Percentiles rank a stretch among this genome's conserved stretches.
phyloP scores from a whole-genome alignment of 163 green algal genomes.

The Coccomyxa subellipsoidea region DNA sequence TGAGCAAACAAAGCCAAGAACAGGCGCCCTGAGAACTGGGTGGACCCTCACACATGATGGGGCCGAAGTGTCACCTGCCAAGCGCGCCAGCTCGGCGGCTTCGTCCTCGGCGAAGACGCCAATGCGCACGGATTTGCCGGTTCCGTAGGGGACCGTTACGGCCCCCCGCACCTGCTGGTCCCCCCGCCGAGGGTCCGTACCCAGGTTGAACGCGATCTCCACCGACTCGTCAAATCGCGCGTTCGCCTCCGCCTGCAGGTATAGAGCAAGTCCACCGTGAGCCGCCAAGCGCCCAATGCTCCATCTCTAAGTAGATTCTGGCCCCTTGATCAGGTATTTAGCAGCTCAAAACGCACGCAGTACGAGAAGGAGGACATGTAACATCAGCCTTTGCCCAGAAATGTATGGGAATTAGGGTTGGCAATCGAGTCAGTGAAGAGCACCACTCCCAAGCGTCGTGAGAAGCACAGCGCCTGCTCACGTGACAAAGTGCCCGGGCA shows the following conservation, averaged over 20 bases:
- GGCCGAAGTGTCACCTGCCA: neutral
- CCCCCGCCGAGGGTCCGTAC: conserved; percentile 62
- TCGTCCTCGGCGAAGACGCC: conserved; percentile 75
- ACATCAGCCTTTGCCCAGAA: too few species aligned
- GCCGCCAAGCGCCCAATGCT: neutral
- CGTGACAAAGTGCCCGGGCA: too few species aligned
- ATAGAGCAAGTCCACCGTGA: neutral
- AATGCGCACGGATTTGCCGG: conserved; percentile 64
- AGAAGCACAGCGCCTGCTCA: too few species aligned
- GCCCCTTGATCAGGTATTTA: neutral
- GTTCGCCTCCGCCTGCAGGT: conserved; percentile 20
- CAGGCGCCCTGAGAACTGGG: neutral
- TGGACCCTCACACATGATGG: neutral
- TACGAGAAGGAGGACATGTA: too few species aligned
- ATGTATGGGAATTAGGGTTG: too few species aligned
- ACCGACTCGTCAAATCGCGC: conserved; percentile 61
- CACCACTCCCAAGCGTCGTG: too few species aligned
- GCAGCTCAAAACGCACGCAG: too few species aligned
- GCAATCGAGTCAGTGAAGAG: too few species aligned
- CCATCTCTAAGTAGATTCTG: neutral
- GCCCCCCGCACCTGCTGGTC: conserved; percentile 83
- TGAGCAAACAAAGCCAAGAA: neutral
- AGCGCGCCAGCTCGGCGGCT: conserved; percentile 53
- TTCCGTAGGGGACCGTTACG: conserved; percentile 75
- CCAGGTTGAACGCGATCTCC: conserved; percentile 58